A percentile compares a stretch with the other conserved stretches of the same genome.
Evolutionary conservation across 257 asterid species (phyloP).

Genomic region (Leonotis leonurus): DNA sequence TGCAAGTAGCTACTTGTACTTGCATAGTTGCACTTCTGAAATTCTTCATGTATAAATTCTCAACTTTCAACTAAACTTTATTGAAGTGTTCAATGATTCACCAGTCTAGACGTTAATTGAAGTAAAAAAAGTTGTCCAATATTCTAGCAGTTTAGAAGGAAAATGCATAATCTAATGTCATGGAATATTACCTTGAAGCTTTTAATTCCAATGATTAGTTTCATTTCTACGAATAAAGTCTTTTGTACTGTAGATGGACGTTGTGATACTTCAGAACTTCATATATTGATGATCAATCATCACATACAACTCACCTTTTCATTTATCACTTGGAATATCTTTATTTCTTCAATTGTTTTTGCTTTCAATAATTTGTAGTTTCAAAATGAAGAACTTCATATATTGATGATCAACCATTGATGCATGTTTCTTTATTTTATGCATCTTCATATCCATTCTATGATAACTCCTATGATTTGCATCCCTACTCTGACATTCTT

Average conservation of each 20-base stretch:
- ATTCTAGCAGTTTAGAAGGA: neutral
- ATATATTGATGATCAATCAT: neutral
- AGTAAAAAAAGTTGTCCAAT: neutral
- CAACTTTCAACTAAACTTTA: neutral
- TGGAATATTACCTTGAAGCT: neutral
- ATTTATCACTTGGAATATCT: neutral
- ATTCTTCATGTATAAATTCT: neutral
- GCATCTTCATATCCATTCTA: neutral
- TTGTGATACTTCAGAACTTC: no score
- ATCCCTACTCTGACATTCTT: neutral
- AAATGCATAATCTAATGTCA: neutral
- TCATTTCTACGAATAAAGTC: neutral
- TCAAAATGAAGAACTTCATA: neutral
- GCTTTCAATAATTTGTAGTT: neutral
- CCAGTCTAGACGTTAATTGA: no score
- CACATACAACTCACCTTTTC: neutral
- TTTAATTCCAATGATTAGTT: neutral
- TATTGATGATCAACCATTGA: neutral
- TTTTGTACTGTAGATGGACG: neutral
- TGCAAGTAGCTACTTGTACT: neutral
- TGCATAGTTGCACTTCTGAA: neutral
- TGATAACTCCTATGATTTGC: neutral
- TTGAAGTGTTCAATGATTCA: neutral
- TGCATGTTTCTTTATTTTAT: neutral
- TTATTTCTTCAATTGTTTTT: neutral